Evolutionary conservation across 73 alveolate genomes (phyloP).

Genomic region (Uronychia setigera): DNA sequence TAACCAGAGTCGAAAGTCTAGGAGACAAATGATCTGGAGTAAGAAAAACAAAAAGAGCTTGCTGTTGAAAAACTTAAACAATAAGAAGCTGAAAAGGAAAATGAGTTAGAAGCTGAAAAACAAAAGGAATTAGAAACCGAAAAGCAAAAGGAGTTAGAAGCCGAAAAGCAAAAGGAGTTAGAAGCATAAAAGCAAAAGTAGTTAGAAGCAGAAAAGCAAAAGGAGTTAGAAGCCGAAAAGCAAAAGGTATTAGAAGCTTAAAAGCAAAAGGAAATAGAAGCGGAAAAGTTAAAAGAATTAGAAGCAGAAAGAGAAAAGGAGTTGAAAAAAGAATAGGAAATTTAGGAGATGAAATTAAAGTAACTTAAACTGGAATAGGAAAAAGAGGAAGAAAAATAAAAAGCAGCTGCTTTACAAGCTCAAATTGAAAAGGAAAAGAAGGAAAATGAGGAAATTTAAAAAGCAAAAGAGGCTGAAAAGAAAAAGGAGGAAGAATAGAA

Average conservation of each 20-base stretch:
- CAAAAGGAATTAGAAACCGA: not conserved
- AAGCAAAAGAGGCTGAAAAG: slow-evolving; percentile 5
- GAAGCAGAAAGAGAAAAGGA: not conserved
- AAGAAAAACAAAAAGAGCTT: not conserved
- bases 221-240: not conserved
- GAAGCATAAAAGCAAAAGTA: not conserved
- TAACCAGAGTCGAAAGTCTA: not conserved
- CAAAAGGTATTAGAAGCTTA: not conserved
- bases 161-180: not conserved
- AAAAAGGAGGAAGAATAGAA: not conserved
- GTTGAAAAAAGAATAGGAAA: not conserved
- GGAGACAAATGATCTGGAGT: not conserved
- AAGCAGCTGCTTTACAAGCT: not conserved
- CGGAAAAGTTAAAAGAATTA: not conserved
- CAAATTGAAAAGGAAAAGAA: not conserved
- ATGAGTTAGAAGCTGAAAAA: not conserved
- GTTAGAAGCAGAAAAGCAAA: not conserved
- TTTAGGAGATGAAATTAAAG: slow-evolving; percentile 7
- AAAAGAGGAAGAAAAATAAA: not conserved
- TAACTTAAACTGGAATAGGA: not conserved
- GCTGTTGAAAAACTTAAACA: not conserved
- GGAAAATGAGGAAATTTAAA: not conserved
- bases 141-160: not conserved
- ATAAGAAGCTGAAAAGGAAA: not conserved
- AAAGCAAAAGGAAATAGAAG: not conserved